Evolutionary conservation across 768 basidiomycete genomes (phyloP).

Genomic region (Leucosporidium scottii): DNA sequence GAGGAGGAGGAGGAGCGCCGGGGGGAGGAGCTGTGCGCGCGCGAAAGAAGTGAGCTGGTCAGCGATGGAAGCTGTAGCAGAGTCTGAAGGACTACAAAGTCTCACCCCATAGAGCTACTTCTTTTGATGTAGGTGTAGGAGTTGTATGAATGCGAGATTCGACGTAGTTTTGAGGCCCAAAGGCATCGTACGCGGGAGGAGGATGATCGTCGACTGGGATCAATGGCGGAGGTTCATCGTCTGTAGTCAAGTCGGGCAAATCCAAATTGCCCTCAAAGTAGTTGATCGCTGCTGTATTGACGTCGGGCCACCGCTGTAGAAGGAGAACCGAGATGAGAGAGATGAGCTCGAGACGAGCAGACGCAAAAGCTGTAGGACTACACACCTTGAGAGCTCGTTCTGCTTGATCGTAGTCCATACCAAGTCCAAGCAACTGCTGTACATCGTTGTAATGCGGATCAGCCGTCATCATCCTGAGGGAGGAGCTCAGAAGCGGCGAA

Average conservation of each 20-base stretch:
- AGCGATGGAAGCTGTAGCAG: neutral
- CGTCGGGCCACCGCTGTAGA: no score
- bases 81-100: neutral
- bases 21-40: neutral
- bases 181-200: constrained; percentile 1
- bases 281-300: no score
- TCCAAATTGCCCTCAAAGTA: no score
- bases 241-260: neutral
- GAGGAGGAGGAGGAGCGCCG: neutral
- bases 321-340: no score
- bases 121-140: neutral
- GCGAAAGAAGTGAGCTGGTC: neutral
- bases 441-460: no score
- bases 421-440: no score
- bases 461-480: no score
- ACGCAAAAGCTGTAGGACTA: no score
- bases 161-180: neutral
- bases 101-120: neutral
- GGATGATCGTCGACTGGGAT: constrained; percentile 2
- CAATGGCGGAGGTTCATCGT: constrained; percentile 2
- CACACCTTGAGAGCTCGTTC: no score
- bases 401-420: no score
- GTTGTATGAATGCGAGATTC: neutral
- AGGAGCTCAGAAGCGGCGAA: no score
- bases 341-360: no score